Conservation (phyloP, 768 basidiomycete genomes). For the Epithele typhae region DNA sequence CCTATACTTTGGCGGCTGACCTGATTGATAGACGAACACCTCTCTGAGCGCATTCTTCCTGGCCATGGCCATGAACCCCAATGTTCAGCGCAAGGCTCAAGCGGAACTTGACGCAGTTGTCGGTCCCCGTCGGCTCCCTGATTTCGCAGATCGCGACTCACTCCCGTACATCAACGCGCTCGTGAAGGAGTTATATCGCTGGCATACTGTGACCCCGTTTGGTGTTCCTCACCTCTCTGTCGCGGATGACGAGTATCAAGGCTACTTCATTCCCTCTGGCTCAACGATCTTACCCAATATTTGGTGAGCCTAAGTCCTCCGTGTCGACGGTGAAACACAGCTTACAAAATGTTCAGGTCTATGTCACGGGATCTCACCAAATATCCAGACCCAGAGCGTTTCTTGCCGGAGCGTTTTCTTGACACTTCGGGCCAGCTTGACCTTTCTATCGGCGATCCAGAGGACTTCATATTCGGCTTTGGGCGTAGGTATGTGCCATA, state of each 20-base stretch:
- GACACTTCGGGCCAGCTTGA: slow-evolving; percentile 11
- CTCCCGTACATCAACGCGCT: slow-evolving; percentile 14
- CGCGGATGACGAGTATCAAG: slow-evolving; percentile 36
- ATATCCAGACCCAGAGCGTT: slow-evolving; percentile 10
- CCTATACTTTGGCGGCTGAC: no score
- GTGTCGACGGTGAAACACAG: not conserved
- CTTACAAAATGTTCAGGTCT: not conserved
- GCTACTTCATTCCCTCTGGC: slow-evolving; percentile 34
- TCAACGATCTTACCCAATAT: slow-evolving; percentile 12
- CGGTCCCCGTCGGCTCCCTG: no score
- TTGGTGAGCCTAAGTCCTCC: slow-evolving; percentile 1
- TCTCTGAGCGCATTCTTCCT: no score
- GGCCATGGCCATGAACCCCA: no score
- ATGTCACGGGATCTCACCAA: slow-evolving; percentile 5
- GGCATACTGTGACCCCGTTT: slow-evolving; percentile 9
- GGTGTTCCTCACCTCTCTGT: slow-evolving; percentile 27
- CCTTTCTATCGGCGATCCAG: slow-evolving; percentile 6
- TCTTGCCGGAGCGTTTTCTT: slow-evolving; percentile 14
- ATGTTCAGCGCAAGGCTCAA: no score
- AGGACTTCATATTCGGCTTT: slow-evolving; percentile 11
- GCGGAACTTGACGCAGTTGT: no score
- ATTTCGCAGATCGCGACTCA: no score
- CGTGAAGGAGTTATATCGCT: slow-evolving; percentile 14
- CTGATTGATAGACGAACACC: no score
- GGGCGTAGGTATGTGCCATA: slow-evolving; percentile 9